Percentiles rank a stretch among this genome's conserved stretches.
phyloP scores from a whole-genome alignment of 2,329 filamentous ascomycete genomes.

The Bipolaris gigantea region DNA sequence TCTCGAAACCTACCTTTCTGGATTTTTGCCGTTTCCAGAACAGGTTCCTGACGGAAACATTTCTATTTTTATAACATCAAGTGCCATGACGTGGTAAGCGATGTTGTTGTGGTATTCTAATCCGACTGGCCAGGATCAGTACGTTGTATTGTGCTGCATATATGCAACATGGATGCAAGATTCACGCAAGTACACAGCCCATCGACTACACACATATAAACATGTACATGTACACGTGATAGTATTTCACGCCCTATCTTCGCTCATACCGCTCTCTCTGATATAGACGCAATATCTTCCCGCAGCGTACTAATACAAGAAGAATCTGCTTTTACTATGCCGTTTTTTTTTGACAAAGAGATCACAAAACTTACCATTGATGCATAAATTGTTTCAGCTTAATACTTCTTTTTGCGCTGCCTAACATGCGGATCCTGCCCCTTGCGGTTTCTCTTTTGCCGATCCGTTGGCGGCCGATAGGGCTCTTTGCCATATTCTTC shows the following conservation, averaged over 20 bases:
- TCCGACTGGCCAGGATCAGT: too few relatives aligned
- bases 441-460: constrained; percentile 37
- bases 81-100: too few relatives aligned
- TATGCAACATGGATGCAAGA: too few relatives aligned
- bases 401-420: constrained; percentile 35
- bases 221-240: background rate
- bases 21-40: too few relatives aligned
- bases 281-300: background rate
- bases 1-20: too few relatives aligned
- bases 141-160: too few relatives aligned
- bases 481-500: constrained; percentile 41
- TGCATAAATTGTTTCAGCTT: background rate
- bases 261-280: background rate
- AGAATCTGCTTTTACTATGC: background rate
- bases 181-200: too few relatives aligned
- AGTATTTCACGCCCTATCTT: background rate
- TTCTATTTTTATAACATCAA: too few relatives aligned
- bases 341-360: background rate
- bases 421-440: constrained; percentile 38
- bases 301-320: background rate
- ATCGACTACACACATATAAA: background rate
- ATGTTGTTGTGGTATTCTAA: too few relatives aligned
- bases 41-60: too few relatives aligned
- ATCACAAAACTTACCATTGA: too few relatives aligned
- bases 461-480: constrained; percentile 36